Conservation (phyloP, 768 basidiomycete genomes). For the Rhodosporidiobolus sp. region DNA sequence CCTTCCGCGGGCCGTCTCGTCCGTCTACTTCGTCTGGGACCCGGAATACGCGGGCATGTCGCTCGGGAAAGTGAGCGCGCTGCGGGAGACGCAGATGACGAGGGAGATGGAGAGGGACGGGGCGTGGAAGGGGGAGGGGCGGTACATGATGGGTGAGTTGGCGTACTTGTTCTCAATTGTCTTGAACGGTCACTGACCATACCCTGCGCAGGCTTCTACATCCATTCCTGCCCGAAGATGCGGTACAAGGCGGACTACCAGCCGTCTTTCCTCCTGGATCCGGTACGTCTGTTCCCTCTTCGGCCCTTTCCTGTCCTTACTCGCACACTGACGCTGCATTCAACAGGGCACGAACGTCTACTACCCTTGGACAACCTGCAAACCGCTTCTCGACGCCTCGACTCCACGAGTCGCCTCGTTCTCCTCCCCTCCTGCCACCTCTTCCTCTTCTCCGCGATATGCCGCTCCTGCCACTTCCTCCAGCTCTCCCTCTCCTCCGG, state of each 20-base stretch:
- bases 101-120: constrained; percentile 73
- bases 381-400: constrained; percentile 60
- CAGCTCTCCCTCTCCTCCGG: background rate
- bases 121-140: constrained; percentile 57
- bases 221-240: constrained; percentile 92
- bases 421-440: constrained; percentile 46
- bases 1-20: constrained; percentile 73
- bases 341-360: constrained; percentile 74
- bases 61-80: constrained; percentile 81
- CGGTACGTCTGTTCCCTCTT: constrained; percentile 12
- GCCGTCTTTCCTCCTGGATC: constrained; percentile 52
- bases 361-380: constrained; percentile 65
- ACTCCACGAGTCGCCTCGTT: constrained; percentile 63
- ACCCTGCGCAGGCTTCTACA: constrained; percentile 70
- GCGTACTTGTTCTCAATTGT: background rate
- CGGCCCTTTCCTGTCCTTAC: background rate
- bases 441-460: background rate
- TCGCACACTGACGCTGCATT: background rate
- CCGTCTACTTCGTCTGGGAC: constrained; percentile 89
- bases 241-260: constrained; percentile 88
- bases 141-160: constrained; percentile 76
- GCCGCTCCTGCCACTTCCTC: background rate
- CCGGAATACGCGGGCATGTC: constrained; percentile 65
- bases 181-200: background rate
- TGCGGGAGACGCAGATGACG: constrained; percentile 73